Evolutionary conservation across 1,139 yeast species (phyloP).

Genomic region (Taphrina flavorubra): DNA sequence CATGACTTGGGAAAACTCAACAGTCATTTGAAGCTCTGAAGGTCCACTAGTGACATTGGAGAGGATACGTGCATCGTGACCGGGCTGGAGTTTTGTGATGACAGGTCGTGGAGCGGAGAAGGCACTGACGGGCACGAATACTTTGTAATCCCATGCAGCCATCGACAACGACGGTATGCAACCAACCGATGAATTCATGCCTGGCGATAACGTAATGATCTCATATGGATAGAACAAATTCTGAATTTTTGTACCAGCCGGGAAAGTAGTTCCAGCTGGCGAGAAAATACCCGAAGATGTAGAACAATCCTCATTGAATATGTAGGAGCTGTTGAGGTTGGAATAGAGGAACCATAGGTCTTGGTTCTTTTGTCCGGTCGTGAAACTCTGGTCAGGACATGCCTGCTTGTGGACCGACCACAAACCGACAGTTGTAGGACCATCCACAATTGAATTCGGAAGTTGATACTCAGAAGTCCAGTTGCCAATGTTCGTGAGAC

Average conservation of each 20-base stretch:
- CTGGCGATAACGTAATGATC: constrained; percentile 21
- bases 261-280: constrained; percentile 31
- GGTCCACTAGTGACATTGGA: constrained; percentile 18
- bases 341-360: constrained; percentile 41
- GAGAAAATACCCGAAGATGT: constrained; percentile 29
- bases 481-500: constrained; percentile 30
- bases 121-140: constrained; percentile 37
- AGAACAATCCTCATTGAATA: constrained; percentile 24
- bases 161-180: constrained; percentile 35
- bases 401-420: constrained; percentile 29
- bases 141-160: constrained; percentile 39
- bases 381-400: constrained; percentile 25
- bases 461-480: constrained; percentile 38
- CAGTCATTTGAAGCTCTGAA: constrained; percentile 13
- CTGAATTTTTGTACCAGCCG: constrained; percentile 25
- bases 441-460: constrained; percentile 11
- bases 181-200: constrained; percentile 34
- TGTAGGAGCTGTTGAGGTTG: constrained; percentile 28
- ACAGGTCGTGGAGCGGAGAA: constrained; percentile 36
- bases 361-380: constrained; percentile 35
- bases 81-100: constrained; percentile 39
- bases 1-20: constrained; percentile 41
- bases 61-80: constrained; percentile 39
- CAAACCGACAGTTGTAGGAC: constrained; percentile 29
- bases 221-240: constrained; percentile 42